Evolutionary conservation across 805 yeast species (phyloP).

Genomic region (Saccharomycopsis olivae): DNA sequence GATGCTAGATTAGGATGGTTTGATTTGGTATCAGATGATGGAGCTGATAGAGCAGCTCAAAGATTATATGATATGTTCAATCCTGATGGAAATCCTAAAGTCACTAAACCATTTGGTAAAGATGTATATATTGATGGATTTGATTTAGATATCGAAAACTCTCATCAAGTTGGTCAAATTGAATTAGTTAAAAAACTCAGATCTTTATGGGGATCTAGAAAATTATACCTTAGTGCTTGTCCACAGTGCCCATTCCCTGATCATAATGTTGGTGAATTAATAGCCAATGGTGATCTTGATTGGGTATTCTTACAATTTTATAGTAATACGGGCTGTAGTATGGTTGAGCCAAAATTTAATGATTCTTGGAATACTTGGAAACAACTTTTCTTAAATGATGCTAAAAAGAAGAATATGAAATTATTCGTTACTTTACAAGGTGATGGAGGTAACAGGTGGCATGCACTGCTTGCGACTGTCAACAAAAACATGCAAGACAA

Average conservation of each 20-base stretch:
- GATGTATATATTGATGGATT: slow-evolving; percentile 17
- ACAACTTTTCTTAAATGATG: slow-evolving; percentile 40
- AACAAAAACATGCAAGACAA: slow-evolving; percentile 8
- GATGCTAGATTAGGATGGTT: slow-evolving; percentile 36
- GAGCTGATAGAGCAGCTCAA: slow-evolving; percentile 55
- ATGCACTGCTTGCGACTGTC: slow-evolving; percentile 6
- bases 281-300: slow-evolving; percentile 41
- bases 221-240: slow-evolving; percentile 52
- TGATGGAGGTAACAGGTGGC: slow-evolving; percentile 5
- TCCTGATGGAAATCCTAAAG: slow-evolving; percentile 32
- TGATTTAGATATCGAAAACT: slow-evolving; percentile 22
- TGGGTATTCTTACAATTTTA: slow-evolving; percentile 57
- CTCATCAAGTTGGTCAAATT: slow-evolving; percentile 37
- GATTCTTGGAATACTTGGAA: slow-evolving; percentile 37
- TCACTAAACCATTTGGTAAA: slow-evolving; percentile 14
- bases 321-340: slow-evolving; percentile 41
- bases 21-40: slow-evolving; percentile 74
- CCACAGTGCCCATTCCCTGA: slow-evolving; percentile 64
- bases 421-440: slow-evolving; percentile 15
- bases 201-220: slow-evolving; percentile 25
- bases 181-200: slow-evolving; percentile 33
- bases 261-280: slow-evolving; percentile 30
- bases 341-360: slow-evolving; percentile 27
- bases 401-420: slow-evolving; percentile 29
- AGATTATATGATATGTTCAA: slow-evolving; percentile 49